Evolutionary conservation across 306 rosid genomes (phyloP).

Genomic region (Pueraria montana): DNA sequence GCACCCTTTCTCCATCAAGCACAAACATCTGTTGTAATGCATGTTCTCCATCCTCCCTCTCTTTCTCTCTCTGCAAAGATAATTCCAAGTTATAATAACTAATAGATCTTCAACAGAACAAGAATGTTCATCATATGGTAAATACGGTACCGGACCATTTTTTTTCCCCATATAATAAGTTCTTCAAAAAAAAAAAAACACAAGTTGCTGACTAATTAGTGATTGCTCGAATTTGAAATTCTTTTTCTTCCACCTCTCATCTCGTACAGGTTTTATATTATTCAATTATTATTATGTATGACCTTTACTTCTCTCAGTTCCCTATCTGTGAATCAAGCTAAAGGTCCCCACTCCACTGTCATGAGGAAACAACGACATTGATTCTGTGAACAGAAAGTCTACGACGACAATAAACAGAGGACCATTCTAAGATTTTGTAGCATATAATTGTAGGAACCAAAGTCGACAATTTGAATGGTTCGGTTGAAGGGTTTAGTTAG

Average conservation of each 20-base stretch:
- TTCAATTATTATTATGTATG: background rate
- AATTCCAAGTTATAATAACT: background rate
- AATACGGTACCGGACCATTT: background rate
- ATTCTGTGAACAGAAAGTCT: conserved; percentile 8
- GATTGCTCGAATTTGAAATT: background rate
- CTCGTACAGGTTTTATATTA: background rate
- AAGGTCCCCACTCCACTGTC: conserved; percentile 14
- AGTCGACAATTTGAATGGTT: background rate
- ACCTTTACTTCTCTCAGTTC: background rate
- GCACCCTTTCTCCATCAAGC: conserved; percentile 35
- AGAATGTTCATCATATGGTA: background rate
- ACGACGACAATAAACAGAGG: background rate
- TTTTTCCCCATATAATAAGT: background rate
- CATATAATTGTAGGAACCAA: background rate
- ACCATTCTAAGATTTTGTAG: conserved; percentile 16
- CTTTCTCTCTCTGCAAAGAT: background rate
- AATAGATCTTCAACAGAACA: background rate
- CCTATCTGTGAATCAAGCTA: background rate
- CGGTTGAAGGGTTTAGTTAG: background rate
- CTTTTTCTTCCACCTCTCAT: background rate
- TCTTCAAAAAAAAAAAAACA: no score
- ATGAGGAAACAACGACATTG: conserved; percentile 13
- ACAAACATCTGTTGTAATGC: conserved; percentile 20
- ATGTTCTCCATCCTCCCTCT: background rate
- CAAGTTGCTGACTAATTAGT: background rate